phyloP scores from a whole-genome alignment of 2,329 filamentous ascomycete species.

The Teratosphaeria viscida region DNA sequence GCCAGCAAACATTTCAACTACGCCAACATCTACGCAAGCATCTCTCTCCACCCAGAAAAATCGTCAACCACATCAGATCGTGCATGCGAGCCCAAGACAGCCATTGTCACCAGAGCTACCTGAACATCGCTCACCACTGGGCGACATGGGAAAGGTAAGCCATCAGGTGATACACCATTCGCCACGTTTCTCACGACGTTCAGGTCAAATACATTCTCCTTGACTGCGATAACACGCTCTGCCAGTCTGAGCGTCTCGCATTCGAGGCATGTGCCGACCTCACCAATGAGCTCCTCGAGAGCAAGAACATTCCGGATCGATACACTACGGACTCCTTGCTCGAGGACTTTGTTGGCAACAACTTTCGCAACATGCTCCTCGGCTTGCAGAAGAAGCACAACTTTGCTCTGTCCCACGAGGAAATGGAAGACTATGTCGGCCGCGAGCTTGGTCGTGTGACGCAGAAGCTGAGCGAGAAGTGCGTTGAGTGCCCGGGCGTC shows the following conservation, averaged over 20 bases:
- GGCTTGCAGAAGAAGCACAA: slow-evolving; percentile 65
- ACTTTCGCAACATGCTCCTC: slow-evolving; percentile 85
- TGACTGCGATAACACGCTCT: slow-evolving; percentile 76
- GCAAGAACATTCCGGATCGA: slow-evolving; percentile 51
- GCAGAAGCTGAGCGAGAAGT: slow-evolving; percentile 50
- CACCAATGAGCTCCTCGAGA: slow-evolving; percentile 72
- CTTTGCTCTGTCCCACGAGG: slow-evolving; percentile 57
- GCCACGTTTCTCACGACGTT: background rate
- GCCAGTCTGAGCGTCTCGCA: slow-evolving; percentile 79
- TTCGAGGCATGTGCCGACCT: slow-evolving; percentile 86
- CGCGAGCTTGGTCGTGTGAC: slow-evolving; percentile 77
- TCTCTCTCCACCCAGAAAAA: background rate
- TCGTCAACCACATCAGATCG: background rate
- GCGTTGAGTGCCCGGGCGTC: slow-evolving; percentile 33
- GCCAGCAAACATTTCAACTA: background rate
- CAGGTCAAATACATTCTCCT: slow-evolving; percentile 39
- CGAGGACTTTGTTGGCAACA: slow-evolving; percentile 81
- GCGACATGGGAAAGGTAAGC: background rate
- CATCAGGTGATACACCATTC: background rate
- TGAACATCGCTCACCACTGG: background rate
- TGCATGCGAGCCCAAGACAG: background rate
- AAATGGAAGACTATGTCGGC: slow-evolving; percentile 63
- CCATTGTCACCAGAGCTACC: background rate
- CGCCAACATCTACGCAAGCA: background rate
- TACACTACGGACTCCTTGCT: slow-evolving; percentile 75